phyloP scores from a whole-genome alignment of 2,329 filamentous ascomycete genomes.

The Corinectria fuckeliana region DNA sequence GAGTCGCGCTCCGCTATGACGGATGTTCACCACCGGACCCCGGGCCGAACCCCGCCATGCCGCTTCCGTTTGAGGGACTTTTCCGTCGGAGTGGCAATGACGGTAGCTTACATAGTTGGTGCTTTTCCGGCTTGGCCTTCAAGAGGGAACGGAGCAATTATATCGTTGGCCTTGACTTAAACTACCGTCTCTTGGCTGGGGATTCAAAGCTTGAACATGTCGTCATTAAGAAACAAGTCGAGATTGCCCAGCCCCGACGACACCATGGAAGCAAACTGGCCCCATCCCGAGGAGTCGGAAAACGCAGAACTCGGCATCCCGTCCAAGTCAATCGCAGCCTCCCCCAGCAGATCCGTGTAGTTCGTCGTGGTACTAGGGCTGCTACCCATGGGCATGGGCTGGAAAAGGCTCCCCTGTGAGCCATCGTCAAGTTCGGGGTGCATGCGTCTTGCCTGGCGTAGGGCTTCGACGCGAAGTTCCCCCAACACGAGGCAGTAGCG shows the following conservation, averaged over 20 bases:
- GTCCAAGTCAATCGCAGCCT: constrained; percentile 31
- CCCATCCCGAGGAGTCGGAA: constrained; percentile 31
- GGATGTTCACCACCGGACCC: background rate
- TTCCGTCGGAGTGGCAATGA: no score
- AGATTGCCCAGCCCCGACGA: constrained; percentile 36
- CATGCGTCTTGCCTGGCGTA: constrained; percentile 30
- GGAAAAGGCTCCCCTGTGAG: constrained; percentile 20
- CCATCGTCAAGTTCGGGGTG: constrained; percentile 22
- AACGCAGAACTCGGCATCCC: constrained; percentile 28
- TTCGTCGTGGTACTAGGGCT: constrained; percentile 26
- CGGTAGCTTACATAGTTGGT: no score
- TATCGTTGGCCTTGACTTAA: background rate
- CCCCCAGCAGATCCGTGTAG: constrained; percentile 32
- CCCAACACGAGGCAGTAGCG: constrained; percentile 34
- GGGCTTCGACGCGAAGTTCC: constrained; percentile 30
- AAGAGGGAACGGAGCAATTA: background rate
- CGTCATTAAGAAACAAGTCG: constrained; percentile 33
- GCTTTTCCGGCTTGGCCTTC: background rate
- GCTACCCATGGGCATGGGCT: constrained; percentile 17
- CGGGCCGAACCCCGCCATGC: background rate
- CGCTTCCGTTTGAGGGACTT: constrained; percentile 19
- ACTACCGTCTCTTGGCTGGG: background rate
- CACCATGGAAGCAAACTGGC: constrained; percentile 36
- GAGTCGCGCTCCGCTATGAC: background rate
- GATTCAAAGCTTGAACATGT: constrained; percentile 21